Evolutionary conservation across 768 basidiomycete genomes (phyloP).

Genomic region (Tulasnella sp.): DNA sequence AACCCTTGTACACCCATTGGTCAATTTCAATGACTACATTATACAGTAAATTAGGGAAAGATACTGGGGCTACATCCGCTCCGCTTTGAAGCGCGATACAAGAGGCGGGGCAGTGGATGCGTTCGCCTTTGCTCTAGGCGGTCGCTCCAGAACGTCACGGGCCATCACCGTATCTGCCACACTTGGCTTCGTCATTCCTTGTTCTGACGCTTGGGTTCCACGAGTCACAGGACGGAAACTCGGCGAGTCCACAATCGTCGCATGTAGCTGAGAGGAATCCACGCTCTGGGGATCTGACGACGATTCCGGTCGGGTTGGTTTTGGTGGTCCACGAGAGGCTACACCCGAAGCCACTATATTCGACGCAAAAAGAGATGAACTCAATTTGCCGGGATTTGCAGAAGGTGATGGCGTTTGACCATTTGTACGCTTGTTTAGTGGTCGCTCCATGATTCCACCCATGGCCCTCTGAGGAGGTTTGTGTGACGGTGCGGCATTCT

Average conservation of each 20-base stretch:
- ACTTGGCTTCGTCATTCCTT: background rate
- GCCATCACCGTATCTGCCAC: slow-evolving; percentile 1
- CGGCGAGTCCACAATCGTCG: slow-evolving; percentile 4
- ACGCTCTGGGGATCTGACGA: background rate
- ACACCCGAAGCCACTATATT: no score
- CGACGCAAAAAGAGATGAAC: background rate
- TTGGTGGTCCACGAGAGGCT: background rate
- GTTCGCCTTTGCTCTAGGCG: background rate
- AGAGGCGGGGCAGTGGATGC: background rate
- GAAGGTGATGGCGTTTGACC: background rate
- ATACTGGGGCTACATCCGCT: slow-evolving; percentile 8
- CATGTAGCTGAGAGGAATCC: background rate
- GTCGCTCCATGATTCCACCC: background rate
- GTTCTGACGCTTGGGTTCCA: background rate
- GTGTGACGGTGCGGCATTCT: background rate
- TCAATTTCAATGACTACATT: no score
- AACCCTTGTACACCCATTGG: no score
- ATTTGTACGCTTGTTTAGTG: background rate
- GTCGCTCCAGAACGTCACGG: slow-evolving; percentile 1
- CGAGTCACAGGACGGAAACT: background rate
- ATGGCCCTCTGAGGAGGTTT: background rate
- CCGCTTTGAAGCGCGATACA: slow-evolving; percentile 10
- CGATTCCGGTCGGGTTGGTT: background rate
- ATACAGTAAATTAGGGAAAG: no score
- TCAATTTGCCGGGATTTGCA: background rate